These are phyloP conservation scores for Raddia distichophylla DNA, from an alignment of 176 grass and related monocot species.

Conservation along the genomic window DNA sequence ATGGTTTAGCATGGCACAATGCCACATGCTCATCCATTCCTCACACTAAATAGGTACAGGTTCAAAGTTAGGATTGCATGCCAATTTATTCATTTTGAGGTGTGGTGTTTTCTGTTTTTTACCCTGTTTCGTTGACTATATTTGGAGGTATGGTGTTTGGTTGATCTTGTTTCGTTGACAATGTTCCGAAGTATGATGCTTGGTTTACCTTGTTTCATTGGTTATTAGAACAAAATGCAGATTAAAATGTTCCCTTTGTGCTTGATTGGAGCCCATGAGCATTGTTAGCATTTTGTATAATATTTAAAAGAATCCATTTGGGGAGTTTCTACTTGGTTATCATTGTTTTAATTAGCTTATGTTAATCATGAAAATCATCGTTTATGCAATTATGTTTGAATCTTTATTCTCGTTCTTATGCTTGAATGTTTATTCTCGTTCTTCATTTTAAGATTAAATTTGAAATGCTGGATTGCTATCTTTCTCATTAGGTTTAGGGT, in stretches of 20 bases:
- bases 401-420: not conserved
- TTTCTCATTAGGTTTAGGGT: not conserved
- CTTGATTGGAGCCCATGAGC: not conserved
- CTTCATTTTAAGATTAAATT: not conserved
- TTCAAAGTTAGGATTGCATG: not conserved
- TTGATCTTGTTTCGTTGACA: not conserved
- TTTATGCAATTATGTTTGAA: not conserved
- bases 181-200: not conserved
- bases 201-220: not conserved
- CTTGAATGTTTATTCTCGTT: constrained; percentile 18
- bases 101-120: not conserved
- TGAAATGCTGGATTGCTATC: not conserved
- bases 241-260: not conserved
- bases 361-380: not conserved
- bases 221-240: not conserved
- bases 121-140: too few relatives aligned
- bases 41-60: not conserved
- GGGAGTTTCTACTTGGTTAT: not conserved
- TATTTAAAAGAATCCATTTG: not conserved
- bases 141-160: not conserved
- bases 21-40: not conserved
- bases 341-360: not conserved
- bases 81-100: not conserved
- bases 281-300: not conserved
- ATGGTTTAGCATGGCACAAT: not conserved